Evolutionary conservation across 805 yeast species (phyloP).

Genomic region (Candida maris): DNA sequence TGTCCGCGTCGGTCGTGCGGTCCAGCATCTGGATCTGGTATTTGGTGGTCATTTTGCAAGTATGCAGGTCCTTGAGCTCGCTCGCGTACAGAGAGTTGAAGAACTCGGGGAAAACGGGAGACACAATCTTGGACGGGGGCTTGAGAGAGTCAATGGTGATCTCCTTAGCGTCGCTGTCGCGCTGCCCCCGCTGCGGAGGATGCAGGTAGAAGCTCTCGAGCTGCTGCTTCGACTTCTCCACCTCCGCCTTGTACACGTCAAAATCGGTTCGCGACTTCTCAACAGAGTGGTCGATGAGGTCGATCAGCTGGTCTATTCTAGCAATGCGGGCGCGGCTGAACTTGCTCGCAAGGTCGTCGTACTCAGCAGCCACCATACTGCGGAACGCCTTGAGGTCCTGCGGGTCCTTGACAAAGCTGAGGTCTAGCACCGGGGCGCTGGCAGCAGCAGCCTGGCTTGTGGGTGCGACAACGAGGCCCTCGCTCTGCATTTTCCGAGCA

Average conservation of each 20-base stretch:
- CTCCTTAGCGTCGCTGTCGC: conserved; percentile 2
- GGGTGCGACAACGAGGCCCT: conserved; percentile 2
- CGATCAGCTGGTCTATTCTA: conserved; percentile 31
- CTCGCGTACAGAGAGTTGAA: conserved; percentile 14
- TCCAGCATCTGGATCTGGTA: conserved; percentile 18
- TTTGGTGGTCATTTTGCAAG: conserved; percentile 8
- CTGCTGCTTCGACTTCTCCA: conserved; percentile 9
- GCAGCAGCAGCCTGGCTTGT: not conserved
- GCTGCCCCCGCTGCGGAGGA: conserved; percentile 8
- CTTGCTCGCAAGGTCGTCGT: conserved; percentile 27
- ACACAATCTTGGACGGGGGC: conserved; percentile 7
- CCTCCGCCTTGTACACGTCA: conserved; percentile 12
- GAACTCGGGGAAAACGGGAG: conserved; percentile 13
- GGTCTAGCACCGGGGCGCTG: conserved; percentile 4
- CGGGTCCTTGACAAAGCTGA: conserved; percentile 10
- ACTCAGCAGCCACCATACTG: conserved; percentile 27
- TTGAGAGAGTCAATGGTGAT: conserved; percentile 7
- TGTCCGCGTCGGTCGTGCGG: conserved; percentile 2
- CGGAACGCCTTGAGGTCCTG: conserved; percentile 19
- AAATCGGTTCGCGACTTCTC: conserved; percentile 20
- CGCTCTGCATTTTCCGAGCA: conserved; percentile 9
- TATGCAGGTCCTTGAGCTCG: conserved; percentile 9
- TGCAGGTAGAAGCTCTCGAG: conserved; percentile 8
- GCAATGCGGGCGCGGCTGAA: conserved; percentile 29
- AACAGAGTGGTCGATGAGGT: conserved; percentile 31